Base-by-base conservation (phyloP, 176 grass and related monocot genomes). In the Rhynchospora pubera region DNA sequence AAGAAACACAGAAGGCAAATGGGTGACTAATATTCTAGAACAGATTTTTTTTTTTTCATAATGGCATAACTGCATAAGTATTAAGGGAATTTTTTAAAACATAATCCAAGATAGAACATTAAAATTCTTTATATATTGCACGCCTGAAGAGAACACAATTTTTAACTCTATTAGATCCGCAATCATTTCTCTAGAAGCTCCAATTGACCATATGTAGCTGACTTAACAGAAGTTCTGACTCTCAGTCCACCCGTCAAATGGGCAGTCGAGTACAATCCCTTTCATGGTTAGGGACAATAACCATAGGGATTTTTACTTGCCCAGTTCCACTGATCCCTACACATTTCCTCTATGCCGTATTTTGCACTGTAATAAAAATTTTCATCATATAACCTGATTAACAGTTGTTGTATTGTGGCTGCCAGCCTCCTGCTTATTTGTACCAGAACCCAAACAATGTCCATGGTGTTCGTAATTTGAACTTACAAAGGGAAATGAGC, bases 301-400 rank as follows among this genome's bases (percentile, higher is more conserved):
- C 92, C 95, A 57, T 80, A 88, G 0, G 95, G 95, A 77, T 98
- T 98, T 83, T 91, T 94, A 79, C 68, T 94, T 7, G 88, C 95
- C 95, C 90, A 98, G 59, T 93, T 93, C 95, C 92, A 94, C 65
- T 94, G 90, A 83, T 98, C 95, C 82, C 95, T 89, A 83, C 95
- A 98, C 95, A 94, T 94, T 51, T 98, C 88, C 58, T 93, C 92
- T 45, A 93, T 83, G 44, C 89, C 90, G 67, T 91, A 93, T 60
- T 79, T 80, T 23, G 95, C 89, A 9, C 95, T 97, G 95, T 85
- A 85, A 62, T 13, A 8, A 52, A 42, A 63, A 50, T 34, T 19
- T 61, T 48, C 58, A 77, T 5, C 59, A 39, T n/a, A 64, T 23
- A 63, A 34, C 30, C 32, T 43, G 32, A 71, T 71, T 11, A 48